Conservation (phyloP, 345 rosid genomes). For the Boechera divaricarpa region DNA sequence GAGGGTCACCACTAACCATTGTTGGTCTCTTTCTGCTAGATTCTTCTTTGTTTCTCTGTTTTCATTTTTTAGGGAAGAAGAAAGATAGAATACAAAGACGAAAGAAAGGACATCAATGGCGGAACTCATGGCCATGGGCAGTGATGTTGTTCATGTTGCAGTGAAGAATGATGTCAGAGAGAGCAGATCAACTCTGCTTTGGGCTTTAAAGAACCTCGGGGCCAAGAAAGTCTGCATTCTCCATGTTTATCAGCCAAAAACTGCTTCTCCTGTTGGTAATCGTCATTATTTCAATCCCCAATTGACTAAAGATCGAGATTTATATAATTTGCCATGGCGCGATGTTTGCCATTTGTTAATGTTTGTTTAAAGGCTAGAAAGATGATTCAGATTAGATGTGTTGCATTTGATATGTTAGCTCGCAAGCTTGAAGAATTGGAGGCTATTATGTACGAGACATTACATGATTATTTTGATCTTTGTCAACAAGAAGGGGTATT, state of each 20-base stretch:
- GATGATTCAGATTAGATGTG: slow-evolving; percentile 3
- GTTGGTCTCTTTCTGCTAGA: slow-evolving; percentile 25
- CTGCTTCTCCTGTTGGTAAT: slow-evolving; percentile 48
- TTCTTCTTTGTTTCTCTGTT: slow-evolving; percentile 36
- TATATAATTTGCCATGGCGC: slow-evolving; percentile 8
- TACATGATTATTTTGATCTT: slow-evolving; percentile 48
- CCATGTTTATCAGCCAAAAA: slow-evolving; percentile 58
- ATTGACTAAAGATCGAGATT: background rate
- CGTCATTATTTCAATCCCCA: background rate
- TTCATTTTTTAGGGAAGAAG: slow-evolving; percentile 28
- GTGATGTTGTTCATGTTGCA: slow-evolving; percentile 62
- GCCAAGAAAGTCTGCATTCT: slow-evolving; percentile 54
- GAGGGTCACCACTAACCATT: slow-evolving; percentile 47
- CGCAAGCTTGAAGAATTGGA: slow-evolving; percentile 41
- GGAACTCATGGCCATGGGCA: slow-evolving; percentile 35
- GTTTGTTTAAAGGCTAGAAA: background rate
- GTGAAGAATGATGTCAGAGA: slow-evolving; percentile 59
- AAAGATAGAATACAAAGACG: slow-evolving; percentile 27
- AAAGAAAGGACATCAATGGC: slow-evolving; percentile 43
- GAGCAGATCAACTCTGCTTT: slow-evolving; percentile 55
- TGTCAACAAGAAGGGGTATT: slow-evolving; percentile 50
- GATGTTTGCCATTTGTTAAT: background rate
- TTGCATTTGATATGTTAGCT: slow-evolving; percentile 24
- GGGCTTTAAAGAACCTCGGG: slow-evolving; percentile 59
- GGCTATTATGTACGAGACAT: slow-evolving; percentile 45